These are phyloP conservation scores for Ceratocystiopsis minuta DNA, from an alignment of 2,329 filamentous ascomycete species.

Conservation along the genomic window DNA sequence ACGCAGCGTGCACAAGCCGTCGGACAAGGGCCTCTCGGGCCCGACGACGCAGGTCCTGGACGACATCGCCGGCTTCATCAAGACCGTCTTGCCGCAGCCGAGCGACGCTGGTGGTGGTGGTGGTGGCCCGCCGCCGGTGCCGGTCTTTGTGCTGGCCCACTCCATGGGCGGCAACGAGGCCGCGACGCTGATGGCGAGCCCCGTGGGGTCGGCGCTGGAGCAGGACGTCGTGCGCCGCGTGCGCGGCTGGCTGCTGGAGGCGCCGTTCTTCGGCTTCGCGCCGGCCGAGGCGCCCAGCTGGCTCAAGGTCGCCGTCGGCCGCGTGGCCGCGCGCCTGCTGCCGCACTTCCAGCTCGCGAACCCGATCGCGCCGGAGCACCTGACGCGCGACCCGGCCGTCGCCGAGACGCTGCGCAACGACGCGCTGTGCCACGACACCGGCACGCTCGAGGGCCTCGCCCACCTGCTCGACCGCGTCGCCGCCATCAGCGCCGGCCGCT, in stretches of 20 bases:
- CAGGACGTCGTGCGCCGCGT: conserved; percentile 38
- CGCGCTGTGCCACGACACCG: conserved; percentile 59
- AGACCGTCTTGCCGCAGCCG: conserved; percentile 26
- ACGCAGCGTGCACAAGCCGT: conserved; percentile 41
- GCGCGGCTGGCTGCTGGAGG: conserved; percentile 56
- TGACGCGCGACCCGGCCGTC: conserved; percentile 51
- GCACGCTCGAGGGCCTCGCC: conserved; percentile 61
- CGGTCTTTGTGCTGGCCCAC: conserved; percentile 75
- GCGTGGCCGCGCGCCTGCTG: conserved; percentile 47
- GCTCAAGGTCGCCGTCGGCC: conserved; percentile 46
- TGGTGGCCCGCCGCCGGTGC: conserved; percentile 16
- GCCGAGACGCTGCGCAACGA: conserved; percentile 45
- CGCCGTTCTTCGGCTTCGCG: conserved; percentile 63
- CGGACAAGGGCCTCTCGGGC: conserved; percentile 55
- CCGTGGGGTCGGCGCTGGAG: conserved; percentile 21
- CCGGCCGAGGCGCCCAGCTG: conserved; percentile 43
- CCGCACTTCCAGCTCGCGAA: conserved; percentile 51
- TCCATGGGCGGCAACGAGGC: conserved; percentile 78
- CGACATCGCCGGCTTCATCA: conserved; percentile 64
- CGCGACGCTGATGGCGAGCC: conserved; percentile 38
- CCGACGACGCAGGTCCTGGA: conserved; percentile 53
- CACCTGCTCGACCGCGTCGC: conserved; percentile 59
- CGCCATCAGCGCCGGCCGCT: conserved; percentile 37
- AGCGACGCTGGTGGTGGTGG: conserved; percentile 10
- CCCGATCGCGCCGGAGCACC: conserved; percentile 40